Percentiles rank a stretch among this genome's conserved stretches.
phyloP scores from a whole-genome alignment of 192 early-diverging fungal genomes.

The Paraglomus occultum region DNA sequence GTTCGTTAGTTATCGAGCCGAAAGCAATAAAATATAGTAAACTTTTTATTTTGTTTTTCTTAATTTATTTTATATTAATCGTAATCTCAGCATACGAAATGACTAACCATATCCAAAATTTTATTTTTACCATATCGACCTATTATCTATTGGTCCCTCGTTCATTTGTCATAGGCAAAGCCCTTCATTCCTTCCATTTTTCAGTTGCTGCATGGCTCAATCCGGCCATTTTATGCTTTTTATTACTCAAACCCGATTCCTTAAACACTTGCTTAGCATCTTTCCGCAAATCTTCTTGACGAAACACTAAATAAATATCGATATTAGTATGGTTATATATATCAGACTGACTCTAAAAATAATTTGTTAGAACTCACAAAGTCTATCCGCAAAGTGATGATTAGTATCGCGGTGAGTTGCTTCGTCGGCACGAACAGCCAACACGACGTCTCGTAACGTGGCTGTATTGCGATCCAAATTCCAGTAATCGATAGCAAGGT shows the following conservation, averaged over 20 bases:
- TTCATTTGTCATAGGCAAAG: too few relatives aligned
- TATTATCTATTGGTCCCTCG: too few relatives aligned
- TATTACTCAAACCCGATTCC: not conserved
- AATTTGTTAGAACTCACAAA: slow-evolving; percentile 23
- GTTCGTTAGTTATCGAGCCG: too few relatives aligned
- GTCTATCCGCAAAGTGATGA: slow-evolving; percentile 79
- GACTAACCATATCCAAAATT: too few relatives aligned
- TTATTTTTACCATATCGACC: too few relatives aligned
- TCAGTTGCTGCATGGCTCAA: slow-evolving; percentile 2
- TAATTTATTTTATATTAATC: too few relatives aligned
- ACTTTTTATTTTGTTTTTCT: too few relatives aligned
- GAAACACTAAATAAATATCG: not conserved
- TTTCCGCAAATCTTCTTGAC: slow-evolving; percentile 24
- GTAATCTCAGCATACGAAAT: too few relatives aligned
- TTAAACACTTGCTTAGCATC: slow-evolving; percentile 11
- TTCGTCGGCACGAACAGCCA: slow-evolving; percentile 89
- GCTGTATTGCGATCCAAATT: slow-evolving; percentile 64
- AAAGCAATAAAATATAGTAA: too few relatives aligned
- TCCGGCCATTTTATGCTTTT: slow-evolving; percentile 7
- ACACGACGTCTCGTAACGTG: slow-evolving; percentile 79
- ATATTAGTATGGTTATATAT: too few relatives aligned
- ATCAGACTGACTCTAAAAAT: too few relatives aligned
- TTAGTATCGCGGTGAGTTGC: slow-evolving; percentile 87
- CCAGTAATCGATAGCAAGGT: slow-evolving; percentile 87
- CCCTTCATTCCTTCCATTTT: slow-evolving; percentile 8